Percentiles rank a stretch among this genome's conserved stretches.
phyloP scores from a whole-genome alignment of 768 basidiomycete species.

The Pleurotus sapidus region DNA sequence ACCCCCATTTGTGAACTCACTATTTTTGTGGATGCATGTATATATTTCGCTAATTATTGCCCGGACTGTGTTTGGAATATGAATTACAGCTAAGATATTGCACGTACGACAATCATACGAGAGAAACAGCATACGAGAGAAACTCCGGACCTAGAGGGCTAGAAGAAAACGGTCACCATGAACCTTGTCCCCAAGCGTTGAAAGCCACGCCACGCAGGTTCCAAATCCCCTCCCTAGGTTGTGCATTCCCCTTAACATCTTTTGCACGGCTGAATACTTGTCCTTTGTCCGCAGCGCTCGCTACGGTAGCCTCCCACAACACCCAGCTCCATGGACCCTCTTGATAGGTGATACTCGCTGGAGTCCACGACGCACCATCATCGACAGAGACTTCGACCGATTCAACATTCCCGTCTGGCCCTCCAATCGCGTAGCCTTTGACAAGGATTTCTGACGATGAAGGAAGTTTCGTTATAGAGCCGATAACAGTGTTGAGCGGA shows the following conservation, averaged over 20 bases:
- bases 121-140: no score
- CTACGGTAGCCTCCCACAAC: slow-evolving; percentile 57
- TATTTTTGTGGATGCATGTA: neutral
- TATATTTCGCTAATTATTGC: no score
- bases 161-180: slow-evolving; percentile 24
- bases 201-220: slow-evolving; percentile 66
- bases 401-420: slow-evolving; percentile 39
- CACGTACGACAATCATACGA: no score
- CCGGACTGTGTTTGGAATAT: no score
- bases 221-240: slow-evolving; percentile 52
- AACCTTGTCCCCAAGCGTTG: slow-evolving; percentile 46
- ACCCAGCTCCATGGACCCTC: slow-evolving; percentile 74
- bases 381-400: slow-evolving; percentile 52
- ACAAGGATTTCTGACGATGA: slow-evolving; percentile 32
- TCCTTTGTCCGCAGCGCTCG: slow-evolving; percentile 28
- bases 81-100: no score
- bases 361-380: slow-evolving; percentile 47
- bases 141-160: no score
- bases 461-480: slow-evolving; percentile 29
- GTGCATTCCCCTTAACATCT: slow-evolving; percentile 46
- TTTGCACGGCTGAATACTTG: slow-evolving; percentile 48
- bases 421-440: slow-evolving; percentile 59
- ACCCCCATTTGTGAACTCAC: neutral
- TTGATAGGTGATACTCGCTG: slow-evolving; percentile 53
- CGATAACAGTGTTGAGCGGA: slow-evolving; percentile 62